Conservation (phyloP, 495 filamentous ascomycete species). For the Xylaria acuta region DNA sequence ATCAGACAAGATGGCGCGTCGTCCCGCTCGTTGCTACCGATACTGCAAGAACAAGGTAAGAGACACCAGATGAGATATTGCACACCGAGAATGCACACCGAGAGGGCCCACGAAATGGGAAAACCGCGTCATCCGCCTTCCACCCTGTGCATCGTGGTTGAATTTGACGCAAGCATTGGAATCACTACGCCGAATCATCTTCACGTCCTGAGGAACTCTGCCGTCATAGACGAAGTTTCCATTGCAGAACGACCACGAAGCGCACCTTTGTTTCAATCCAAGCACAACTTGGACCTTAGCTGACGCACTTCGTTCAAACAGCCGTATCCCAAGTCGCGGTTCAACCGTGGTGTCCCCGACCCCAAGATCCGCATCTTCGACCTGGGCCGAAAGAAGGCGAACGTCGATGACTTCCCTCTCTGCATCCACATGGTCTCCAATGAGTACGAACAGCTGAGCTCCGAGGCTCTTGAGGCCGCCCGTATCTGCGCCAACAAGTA, state of each 20-base stretch:
- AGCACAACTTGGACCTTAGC: neutral
- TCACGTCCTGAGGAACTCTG: neutral
- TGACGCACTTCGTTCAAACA: conserved; percentile 52
- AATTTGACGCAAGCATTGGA: neutral
- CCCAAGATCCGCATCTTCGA: conserved; percentile 99
- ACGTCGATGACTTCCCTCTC: conserved; percentile 97
- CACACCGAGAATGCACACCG: neutral
- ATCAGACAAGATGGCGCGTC: conserved; percentile 92
- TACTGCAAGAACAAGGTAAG: conserved; percentile 99
- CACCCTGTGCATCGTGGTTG: neutral
- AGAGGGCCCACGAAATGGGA: neutral
- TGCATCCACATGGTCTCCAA: conserved; percentile 99
- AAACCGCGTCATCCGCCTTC: conserved; percentile 1
- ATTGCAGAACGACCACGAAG: neutral
- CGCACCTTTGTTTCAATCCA: neutral
- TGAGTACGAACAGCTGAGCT: conserved; percentile 98
- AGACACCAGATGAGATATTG: conserved; percentile 27
- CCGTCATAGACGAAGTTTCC: neutral
- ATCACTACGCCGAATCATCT: neutral
- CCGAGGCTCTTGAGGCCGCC: conserved; percentile 97
- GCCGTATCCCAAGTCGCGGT: conserved; percentile 99
- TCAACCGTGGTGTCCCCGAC: conserved; percentile 99
- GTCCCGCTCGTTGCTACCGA: conserved; percentile 98
- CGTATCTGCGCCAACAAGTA: conserved; percentile 99
- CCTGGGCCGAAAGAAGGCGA: conserved; percentile 97